Evolutionary conservation across 2,329 filamentous ascomycete genomes (phyloP).

Genomic region (Calycina marina): DNA sequence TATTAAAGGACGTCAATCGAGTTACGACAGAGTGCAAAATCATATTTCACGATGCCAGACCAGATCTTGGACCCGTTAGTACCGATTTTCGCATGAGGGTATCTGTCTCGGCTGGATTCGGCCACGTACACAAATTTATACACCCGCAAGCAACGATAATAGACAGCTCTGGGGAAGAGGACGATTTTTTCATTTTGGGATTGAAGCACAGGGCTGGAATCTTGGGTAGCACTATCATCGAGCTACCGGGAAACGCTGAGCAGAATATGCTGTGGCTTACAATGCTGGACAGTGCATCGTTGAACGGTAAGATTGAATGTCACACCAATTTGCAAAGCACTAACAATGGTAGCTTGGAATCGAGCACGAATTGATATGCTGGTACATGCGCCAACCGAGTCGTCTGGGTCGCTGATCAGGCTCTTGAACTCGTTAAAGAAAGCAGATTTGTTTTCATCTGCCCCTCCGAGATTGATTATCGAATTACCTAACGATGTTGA

Average conservation of each 20-base stretch:
- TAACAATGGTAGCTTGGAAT: conserved; percentile 51
- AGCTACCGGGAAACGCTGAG: conserved; percentile 49
- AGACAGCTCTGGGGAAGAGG: conserved; percentile 53
- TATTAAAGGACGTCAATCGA: conserved; percentile 65
- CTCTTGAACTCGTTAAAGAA: conserved; percentile 60
- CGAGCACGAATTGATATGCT: conserved; percentile 66
- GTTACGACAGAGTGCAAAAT: conserved; percentile 57
- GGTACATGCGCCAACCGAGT: conserved; percentile 56
- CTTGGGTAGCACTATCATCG: conserved; percentile 50
- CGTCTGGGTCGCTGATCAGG: conserved; percentile 61
- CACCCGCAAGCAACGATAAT: conserved; percentile 55
- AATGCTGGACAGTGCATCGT: conserved; percentile 56
- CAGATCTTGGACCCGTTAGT: conserved; percentile 57
- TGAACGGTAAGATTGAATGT: conserved; percentile 39
- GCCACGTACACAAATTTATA: conserved; percentile 60
- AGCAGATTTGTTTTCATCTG: conserved; percentile 61
- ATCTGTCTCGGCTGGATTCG: conserved; percentile 48
- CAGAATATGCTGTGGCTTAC: conserved; percentile 64
- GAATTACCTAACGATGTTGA: conserved; percentile 67
- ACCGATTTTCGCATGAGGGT: conserved; percentile 54
- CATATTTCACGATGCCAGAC: conserved; percentile 55
- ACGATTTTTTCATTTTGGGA: conserved; percentile 49
- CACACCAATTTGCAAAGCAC: conserved; percentile 2
- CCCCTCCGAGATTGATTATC: conserved; percentile 63
- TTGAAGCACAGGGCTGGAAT: conserved; percentile 38